phyloP scores from a whole-genome alignment of 768 basidiomycete species.

The Macrolepiota fuliginosa region DNA sequence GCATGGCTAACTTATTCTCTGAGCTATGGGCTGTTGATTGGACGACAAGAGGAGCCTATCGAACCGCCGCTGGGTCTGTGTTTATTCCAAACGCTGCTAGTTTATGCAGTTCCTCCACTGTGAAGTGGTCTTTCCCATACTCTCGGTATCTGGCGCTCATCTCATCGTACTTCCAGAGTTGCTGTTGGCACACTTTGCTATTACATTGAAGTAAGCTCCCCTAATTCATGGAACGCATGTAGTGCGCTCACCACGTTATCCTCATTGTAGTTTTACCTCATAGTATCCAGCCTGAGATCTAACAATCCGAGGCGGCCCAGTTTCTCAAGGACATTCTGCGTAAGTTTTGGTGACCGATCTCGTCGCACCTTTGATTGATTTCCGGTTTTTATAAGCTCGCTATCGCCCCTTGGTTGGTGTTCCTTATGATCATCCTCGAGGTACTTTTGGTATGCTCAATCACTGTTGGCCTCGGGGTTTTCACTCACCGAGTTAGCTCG shows the following conservation, averaged over 20 bases:
- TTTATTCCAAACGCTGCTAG: constrained; percentile 4
- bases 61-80: background rate
- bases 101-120: constrained; percentile 3
- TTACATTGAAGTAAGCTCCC: background rate
- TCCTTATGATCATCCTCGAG: constrained; percentile 8
- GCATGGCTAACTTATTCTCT: constrained; percentile 6
- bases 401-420: constrained; percentile 9
- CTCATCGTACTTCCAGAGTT: background rate
- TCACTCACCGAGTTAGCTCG: background rate
- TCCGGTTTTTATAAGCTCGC: background rate
- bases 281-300: constrained; percentile 1
- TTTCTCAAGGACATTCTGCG: background rate
- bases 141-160: background rate
- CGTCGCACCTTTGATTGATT: background rate
- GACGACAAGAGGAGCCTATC: background rate
- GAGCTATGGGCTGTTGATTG: constrained; percentile 4
- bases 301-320: background rate
- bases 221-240: background rate
- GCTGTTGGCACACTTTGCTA: constrained; percentile 1
- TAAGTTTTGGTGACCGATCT: background rate
- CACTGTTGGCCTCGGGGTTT: background rate
- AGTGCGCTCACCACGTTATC: background rate
- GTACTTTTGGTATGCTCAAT: constrained; percentile 1
- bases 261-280: background rate
- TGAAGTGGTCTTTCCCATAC: background rate